Base-by-base conservation (phyloP, 805 yeast genomes). In the Sugiyamaella floridensis region DNA sequence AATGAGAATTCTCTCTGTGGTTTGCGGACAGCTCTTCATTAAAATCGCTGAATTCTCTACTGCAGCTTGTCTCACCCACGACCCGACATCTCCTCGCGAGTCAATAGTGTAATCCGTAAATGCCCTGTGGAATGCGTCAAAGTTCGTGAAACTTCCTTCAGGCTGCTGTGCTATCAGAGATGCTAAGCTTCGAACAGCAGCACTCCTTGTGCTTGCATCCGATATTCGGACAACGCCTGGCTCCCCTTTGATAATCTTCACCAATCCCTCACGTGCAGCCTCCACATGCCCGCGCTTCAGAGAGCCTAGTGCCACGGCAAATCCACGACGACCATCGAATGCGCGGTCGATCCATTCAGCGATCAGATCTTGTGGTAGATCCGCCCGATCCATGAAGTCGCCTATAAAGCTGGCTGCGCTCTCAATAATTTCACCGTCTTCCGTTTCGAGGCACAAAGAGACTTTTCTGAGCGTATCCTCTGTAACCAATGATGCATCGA, bases 51-150 rank as follows among this genome's bases (percentile, higher is more conserved):
- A 43, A 37, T 51, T 12, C 37, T 32, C 41, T 1, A 85, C 63
- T 1, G 83, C 71, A 0, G 83, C 75, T 1, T 63, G 57, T 46
- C 98, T 71, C 1, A 89, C 77, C 60, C 81, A 77, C 46, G 87
- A 79, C 1, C 98, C 98, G n/a, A 89, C 90, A 69, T 90, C 98
- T 9, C 98, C 98, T 62, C 87, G 85, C 26, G 80, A 79, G 0
- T 92, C 86, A 1, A 78, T 70, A 0, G 95, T 80, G 64, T 89
- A 89, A 60, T 90, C 97, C 56, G 84, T 83, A 12, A 92, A 66
- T 34, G 79, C 76, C 1, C 56, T 58, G 1, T 76, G 43, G 4
- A 75, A 45, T 1, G 49, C 40, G 6, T 32, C 15, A 26, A 26
- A 48, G 15, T 16, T 29, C 15, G 16, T 16, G 22, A 14, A 11